Percentiles rank a stretch among this genome's conserved stretches.
These are phyloP conservation scores for Colletotrichum nymphaeae DNA, from an alignment of 2,329 filamentous ascomycete genomes.

Conservation along the genomic window DNA sequence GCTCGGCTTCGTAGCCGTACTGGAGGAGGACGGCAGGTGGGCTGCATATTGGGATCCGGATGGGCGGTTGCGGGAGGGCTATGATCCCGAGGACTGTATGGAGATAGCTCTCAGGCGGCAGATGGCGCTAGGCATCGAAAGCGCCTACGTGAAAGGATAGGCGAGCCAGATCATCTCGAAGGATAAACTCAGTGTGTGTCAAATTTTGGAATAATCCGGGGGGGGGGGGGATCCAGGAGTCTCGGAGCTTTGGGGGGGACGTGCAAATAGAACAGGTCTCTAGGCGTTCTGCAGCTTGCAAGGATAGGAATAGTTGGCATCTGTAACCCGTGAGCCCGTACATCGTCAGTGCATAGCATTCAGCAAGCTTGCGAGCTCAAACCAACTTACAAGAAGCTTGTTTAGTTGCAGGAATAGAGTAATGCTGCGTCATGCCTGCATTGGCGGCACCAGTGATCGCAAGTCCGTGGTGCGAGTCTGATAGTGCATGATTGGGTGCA, in stretches of 20 bases:
- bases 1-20: constrained; percentile 55
- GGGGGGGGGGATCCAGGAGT: neutral
- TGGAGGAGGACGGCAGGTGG: constrained; percentile 49
- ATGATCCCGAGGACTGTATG: constrained; percentile 45
- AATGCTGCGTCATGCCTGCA: constrained; percentile 34
- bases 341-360: constrained; percentile 24
- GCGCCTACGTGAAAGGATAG: constrained; percentile 54
- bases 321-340: constrained; percentile 22
- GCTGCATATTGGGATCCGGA: constrained; percentile 55
- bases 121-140: constrained; percentile 58
- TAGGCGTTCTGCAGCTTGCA: constrained; percentile 22
- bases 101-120: constrained; percentile 52
- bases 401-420: constrained; percentile 25
- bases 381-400: constrained; percentile 28
- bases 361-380: constrained; percentile 24
- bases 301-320: constrained; percentile 22
- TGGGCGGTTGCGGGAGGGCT: constrained; percentile 42
- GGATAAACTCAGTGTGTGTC: neutral
- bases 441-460: constrained; percentile 13
- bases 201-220: neutral
- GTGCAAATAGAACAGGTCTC: constrained; percentile 14
- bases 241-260: constrained; percentile 14
- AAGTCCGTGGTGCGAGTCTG: constrained; percentile 11
- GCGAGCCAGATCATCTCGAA: neutral
- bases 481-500: constrained; percentile 22